A percentile compares a stretch with the other conserved stretches of the same genome.
Evolutionary conservation across 306 rosid genomes (phyloP).

Genomic region (Lagenaria siceraria): DNA sequence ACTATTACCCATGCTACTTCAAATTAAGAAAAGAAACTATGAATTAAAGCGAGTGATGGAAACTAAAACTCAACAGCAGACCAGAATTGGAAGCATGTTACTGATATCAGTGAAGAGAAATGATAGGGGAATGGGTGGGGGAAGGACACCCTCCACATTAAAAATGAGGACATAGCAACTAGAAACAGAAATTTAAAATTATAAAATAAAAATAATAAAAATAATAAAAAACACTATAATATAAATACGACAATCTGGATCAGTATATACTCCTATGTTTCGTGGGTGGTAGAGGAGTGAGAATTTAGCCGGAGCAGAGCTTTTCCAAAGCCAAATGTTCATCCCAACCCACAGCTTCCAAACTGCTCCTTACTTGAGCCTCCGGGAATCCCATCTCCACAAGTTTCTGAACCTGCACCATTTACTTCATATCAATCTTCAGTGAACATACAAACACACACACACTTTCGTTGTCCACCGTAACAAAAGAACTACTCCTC

Average conservation of each 20-base stretch:
- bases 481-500: constrained; percentile 5
- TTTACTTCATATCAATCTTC: background rate
- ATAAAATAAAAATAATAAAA: too few species aligned
- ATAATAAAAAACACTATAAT: background rate
- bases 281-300: background rate
- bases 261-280: background rate
- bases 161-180: background rate
- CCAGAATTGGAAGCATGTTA: background rate
- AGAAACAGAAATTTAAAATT: background rate
- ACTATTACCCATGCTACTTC: background rate
- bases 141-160: background rate
- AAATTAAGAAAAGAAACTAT: background rate
- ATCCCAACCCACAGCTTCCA: constrained; percentile 92
- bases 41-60: background rate
- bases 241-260: background rate
- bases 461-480: background rate
- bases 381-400: constrained; percentile 95
- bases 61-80: background rate
- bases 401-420: constrained; percentile 66
- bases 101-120: background rate
- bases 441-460: background rate
- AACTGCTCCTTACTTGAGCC: constrained; percentile 56
- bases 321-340: constrained; percentile 93
- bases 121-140: background rate
- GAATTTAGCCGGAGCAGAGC: constrained; percentile 44